Percentiles rank a stretch among this genome's conserved stretches.
These are phyloP conservation scores for Kitagawia praeruptora DNA, from an alignment of 129 eudicot genomes.

Conservation along the genomic window DNA sequence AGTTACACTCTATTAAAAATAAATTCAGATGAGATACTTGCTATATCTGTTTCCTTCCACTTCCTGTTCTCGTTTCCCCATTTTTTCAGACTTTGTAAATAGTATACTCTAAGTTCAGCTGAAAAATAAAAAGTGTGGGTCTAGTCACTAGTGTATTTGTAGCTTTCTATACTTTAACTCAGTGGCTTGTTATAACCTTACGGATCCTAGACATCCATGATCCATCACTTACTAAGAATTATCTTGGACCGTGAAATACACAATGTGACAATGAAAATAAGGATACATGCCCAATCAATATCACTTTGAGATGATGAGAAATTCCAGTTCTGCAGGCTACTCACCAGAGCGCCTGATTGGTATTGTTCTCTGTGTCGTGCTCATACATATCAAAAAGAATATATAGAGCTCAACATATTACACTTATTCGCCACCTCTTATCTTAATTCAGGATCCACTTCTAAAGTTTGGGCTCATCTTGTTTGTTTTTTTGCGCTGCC, in stretches of 20 bases:
- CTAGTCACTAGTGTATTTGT: not conserved
- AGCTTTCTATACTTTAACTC: not conserved
- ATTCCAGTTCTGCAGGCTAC: not conserved
- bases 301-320: not conserved
- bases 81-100: not conserved
- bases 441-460: not conserved
- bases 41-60: not conserved
- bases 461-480: not conserved
- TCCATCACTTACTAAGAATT: not conserved
- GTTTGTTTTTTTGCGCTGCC: not conserved
- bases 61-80: not conserved
- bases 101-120: not conserved
- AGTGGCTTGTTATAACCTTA: not conserved
- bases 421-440: not conserved
- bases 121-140: not conserved
- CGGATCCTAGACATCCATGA: not conserved
- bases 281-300: not conserved
- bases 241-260: not conserved
- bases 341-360: not conserved
- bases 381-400: not conserved
- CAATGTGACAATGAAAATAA: not conserved
- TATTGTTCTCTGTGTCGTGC: not conserved
- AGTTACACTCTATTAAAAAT: not conserved
- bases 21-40: not conserved
- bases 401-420: not conserved